Base-by-base conservation (phyloP, 169 alveolate genomes). In the Plasmodium inui region DNA sequence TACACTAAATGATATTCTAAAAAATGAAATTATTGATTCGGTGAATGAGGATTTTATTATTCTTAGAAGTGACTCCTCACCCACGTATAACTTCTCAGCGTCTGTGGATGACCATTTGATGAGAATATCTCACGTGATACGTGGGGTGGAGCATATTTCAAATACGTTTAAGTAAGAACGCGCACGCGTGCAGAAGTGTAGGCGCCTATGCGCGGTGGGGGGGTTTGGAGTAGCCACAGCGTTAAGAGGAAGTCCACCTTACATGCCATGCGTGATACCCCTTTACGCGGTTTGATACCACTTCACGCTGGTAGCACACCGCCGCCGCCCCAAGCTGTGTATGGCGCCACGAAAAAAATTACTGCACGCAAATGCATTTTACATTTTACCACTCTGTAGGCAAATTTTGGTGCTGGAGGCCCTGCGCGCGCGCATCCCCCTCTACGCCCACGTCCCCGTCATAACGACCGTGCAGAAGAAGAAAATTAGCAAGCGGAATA, bases 11-110 rank as follows among this genome's bases (percentile, higher is more conserved):
- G 96, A 95, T 50, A 50, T 83, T 3, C 34, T 92, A 39, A 71
- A 41, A 71, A 82, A 84, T 30, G 88, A 84, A 53, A 95, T 82
- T n/a, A 72, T n/a, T 28, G 93, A 74, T 39, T 61, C 57, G 22
- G 85, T 85, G 17, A 67, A 92, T 30, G 98, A 94, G 84, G 98
- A 97, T 91, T 95, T 96, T 91, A 93, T 97, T 26, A 50, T 97
- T 41, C 37, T 97, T 37, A 85, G 97, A 41, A 92, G 97, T 26
- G 94, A 94, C 71, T 94, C 96, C 39, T 82, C 61, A n/a, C 97
- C 98, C 10, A 97, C 97, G 34, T 97, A 97, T 91, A 97, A 97
- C 93, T 97, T 97, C 74, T 92, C 97, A 61, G 94, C 90, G 6
- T 96, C 97, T 17, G 97, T 97, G 41, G 98, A 97, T 92, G 98